Evolutionary conservation across 176 grass and related monocot genomes (phyloP).

Genomic region (Melocanna baccifera): DNA sequence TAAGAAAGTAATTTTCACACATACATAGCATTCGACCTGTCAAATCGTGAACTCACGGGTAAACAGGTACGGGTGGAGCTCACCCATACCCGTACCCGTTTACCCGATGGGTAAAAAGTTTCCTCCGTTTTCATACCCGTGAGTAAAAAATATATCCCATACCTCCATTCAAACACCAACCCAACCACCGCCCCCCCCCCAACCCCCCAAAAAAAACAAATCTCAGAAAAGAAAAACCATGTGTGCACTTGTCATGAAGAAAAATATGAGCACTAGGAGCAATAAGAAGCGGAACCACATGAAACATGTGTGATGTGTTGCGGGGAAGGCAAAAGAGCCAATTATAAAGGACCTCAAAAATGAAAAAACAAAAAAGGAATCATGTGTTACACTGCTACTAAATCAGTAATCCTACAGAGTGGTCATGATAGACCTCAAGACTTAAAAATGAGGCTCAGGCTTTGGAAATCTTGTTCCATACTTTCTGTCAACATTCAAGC

Average conservation of each 20-base stretch:
- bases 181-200: too few relatives aligned
- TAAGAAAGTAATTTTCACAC: too few relatives aligned
- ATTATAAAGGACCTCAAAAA: not conserved
- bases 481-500: not conserved
- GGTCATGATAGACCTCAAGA: not conserved
- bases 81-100: too few relatives aligned
- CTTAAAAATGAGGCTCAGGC: not conserved
- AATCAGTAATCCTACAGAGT: not conserved
- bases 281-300: not conserved
- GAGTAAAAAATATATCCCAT: too few relatives aligned
- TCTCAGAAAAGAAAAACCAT: not conserved
- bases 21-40: too few relatives aligned
- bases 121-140: too few relatives aligned
- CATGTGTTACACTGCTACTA: not conserved
- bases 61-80: too few relatives aligned
- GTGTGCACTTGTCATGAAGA: not conserved
- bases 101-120: too few relatives aligned
- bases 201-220: not conserved
- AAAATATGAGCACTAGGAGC: not conserved
- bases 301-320: not conserved
- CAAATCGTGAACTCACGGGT: too few relatives aligned
- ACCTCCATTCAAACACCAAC: too few relatives aligned
- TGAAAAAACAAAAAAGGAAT: not conserved
- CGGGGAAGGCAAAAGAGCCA: not conserved
- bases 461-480: not conserved